Evolutionary conservation across 2,329 filamentous ascomycete genomes (phyloP).

Genomic region (Chrysosporium queenslandicum): DNA sequence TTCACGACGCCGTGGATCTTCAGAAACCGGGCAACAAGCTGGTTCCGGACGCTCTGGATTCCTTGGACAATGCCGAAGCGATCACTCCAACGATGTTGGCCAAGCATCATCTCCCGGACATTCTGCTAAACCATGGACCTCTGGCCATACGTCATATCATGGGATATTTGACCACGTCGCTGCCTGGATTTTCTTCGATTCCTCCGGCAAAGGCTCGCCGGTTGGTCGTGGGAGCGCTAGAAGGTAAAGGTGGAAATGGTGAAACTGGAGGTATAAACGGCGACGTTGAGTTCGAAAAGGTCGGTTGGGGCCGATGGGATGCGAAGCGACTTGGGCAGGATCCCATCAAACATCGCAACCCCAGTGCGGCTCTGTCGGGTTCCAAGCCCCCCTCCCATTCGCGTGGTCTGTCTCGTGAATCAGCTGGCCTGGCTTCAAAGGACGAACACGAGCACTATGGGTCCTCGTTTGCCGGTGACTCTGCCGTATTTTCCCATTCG

Average conservation of each 20-base stretch:
- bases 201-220: constrained; percentile 81
- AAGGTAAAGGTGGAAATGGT: constrained; percentile 58
- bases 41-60: constrained; percentile 35
- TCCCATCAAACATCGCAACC: constrained; percentile 20
- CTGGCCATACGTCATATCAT: constrained; percentile 92
- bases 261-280: constrained; percentile 46
- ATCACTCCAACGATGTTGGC: constrained; percentile 81
- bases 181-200: constrained; percentile 84
- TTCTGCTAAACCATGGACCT: constrained; percentile 80
- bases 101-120: constrained; percentile 80
- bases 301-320: constrained; percentile 95
- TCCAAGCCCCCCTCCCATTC: constrained; percentile 24
- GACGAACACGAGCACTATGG: constrained; percentile 38
- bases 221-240: constrained; percentile 82
- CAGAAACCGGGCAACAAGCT: constrained; percentile 37
- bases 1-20: constrained; percentile 57
- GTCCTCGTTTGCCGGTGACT: constrained; percentile 59
- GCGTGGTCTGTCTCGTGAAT: constrained; percentile 32
- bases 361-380: constrained; percentile 35
- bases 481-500: constrained; percentile 62
- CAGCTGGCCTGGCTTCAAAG: constrained; percentile 19
- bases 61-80: constrained; percentile 62
- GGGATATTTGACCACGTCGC: constrained; percentile 82
- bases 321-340: constrained; percentile 62
- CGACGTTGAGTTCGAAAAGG: constrained; percentile 68